Evolutionary conservation across 2,329 filamentous ascomycete species (phyloP), one percentile per base, ranked within the genome.

Genomic region (Nothopassalora personata): DNA sequence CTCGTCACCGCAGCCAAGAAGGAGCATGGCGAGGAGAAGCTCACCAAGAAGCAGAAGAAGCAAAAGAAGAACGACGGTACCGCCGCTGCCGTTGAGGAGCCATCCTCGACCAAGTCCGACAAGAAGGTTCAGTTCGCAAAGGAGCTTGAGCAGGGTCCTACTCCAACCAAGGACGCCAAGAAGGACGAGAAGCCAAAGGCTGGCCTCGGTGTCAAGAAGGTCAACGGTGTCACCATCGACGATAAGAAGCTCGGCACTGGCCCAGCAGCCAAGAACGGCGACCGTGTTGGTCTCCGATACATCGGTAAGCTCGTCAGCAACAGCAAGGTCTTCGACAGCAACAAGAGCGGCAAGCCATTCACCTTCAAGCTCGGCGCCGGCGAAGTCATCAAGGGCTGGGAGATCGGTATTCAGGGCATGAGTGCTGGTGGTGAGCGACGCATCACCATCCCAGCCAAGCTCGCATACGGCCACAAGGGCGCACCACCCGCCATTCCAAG

Each of bases 91-190:
- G 70, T 71, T 49, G 70, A 71, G 56, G 78, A 80, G 48, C 76
- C 70, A 49, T 63, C 67, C 23, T 65, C 80, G 64, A 76, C 75
- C 65, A 86, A 86, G 81, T 79, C 81, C 58, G 88, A 89, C 76
- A 97, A 97, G 86, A 97, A 97, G 82, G 94, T 99, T 62, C 91
- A 96, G 77, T 99, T 99, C 75, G 93, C 94, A 73, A 97, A 97
- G 84, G 92, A 97, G 77, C 90, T 99, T 64, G 94, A 97, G 82
- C 91, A 96, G 77, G 94, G 94, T 60, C 94, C 94, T 64, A 95
- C 91, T 47, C 86, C 87, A 66, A 87, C 89, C 58, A 79, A 83
- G 65, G 66, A 72, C 55, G 64, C 64, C 47, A 73, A 73, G 63
- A 78, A 83, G 63, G 64, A 71, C 39, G 67, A 67, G 49, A 74